Evolutionary conservation across 1,284 basidiomycete genomes (phyloP).

Genomic region (Ustilago crameri): DNA sequence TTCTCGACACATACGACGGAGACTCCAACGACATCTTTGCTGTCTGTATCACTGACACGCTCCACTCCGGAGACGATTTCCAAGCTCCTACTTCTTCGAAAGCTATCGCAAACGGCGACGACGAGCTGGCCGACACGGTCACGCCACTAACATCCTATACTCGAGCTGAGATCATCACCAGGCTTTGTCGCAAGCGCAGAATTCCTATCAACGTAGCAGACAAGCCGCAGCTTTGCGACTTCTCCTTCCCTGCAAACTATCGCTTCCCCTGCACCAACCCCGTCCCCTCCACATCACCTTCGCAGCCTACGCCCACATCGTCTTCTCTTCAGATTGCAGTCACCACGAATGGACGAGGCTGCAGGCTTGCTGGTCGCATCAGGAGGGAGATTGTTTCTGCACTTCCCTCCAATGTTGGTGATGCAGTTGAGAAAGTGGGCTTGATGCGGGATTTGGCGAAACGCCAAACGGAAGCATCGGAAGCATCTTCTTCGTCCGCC

Average conservation of each 20-base stretch:
- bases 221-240: constrained; percentile 86
- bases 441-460: constrained; percentile 77
- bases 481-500: background rate
- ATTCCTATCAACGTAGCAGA: constrained; percentile 89
- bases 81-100: background rate
- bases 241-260: constrained; percentile 86
- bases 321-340: constrained; percentile 84
- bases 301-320: background rate
- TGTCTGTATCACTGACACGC: constrained; percentile 66
- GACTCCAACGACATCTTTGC: constrained; percentile 48
- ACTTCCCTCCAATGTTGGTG: constrained; percentile 80
- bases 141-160: constrained; percentile 25
- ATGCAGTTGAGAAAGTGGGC: constrained; percentile 82
- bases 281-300: background rate
- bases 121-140: constrained; percentile 5
- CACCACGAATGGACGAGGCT: constrained; percentile 91
- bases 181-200: constrained; percentile 66
- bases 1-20: constrained; percentile 30
- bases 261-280: constrained; percentile 74
- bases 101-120: constrained; percentile 5
- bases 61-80: constrained; percentile 47
- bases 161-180: constrained; percentile 49
- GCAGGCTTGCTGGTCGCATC: constrained; percentile 83
- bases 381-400: constrained; percentile 83
- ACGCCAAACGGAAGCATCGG: constrained; percentile 52